A percentile compares a stretch with the other conserved stretches of the same genome.
Evolutionary conservation across 805 yeast genomes (phyloP).

Genomic region (Pichia phayaonensis): DNA sequence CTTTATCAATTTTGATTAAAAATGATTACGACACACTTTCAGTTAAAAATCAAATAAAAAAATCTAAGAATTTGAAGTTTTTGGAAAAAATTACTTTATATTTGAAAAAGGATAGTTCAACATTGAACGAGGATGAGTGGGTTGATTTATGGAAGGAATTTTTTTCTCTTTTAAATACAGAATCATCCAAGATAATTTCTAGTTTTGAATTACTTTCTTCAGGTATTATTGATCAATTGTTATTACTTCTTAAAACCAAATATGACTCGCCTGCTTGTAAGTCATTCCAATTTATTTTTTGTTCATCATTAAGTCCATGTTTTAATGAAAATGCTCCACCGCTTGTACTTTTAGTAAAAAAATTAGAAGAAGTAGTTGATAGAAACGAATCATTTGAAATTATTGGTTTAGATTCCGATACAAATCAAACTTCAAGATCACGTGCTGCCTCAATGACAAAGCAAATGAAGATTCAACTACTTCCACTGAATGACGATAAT

Average conservation of each 20-base stretch:
- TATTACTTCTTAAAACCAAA: conserved; percentile 27
- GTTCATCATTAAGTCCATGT: conserved; percentile 24
- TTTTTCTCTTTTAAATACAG: conserved; percentile 9
- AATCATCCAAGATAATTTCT: conserved; percentile 34
- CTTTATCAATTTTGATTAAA: conserved; percentile 5
- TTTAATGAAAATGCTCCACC: conserved; percentile 28
- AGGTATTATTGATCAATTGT: conserved; percentile 46
- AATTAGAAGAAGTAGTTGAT: conserved; percentile 66
- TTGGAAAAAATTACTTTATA: conserved; percentile 23
- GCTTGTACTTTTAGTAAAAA: conserved; percentile 40
- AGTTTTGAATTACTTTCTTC: conserved; percentile 71
- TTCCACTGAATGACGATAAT: conserved; percentile 29
- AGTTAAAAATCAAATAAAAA: conserved; percentile 17
- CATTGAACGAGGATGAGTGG: conserved; percentile 28
- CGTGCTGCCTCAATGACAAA: conserved; percentile 60
- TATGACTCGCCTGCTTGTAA: conserved; percentile 28
- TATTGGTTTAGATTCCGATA: conserved; percentile 35
- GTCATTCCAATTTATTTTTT: conserved; percentile 40
- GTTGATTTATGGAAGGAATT: conserved; percentile 32
- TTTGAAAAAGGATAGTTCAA: conserved; percentile 17
- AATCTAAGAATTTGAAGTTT: conserved; percentile 23
- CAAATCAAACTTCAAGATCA: conserved; percentile 12
- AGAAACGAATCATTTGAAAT: conserved; percentile 70
- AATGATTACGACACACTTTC: conserved; percentile 17
- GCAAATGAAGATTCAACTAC: conserved; percentile 56